These are phyloP conservation scores for Populus tomentosa DNA, from an alignment of 441 rosid species.

Conservation along the genomic window DNA sequence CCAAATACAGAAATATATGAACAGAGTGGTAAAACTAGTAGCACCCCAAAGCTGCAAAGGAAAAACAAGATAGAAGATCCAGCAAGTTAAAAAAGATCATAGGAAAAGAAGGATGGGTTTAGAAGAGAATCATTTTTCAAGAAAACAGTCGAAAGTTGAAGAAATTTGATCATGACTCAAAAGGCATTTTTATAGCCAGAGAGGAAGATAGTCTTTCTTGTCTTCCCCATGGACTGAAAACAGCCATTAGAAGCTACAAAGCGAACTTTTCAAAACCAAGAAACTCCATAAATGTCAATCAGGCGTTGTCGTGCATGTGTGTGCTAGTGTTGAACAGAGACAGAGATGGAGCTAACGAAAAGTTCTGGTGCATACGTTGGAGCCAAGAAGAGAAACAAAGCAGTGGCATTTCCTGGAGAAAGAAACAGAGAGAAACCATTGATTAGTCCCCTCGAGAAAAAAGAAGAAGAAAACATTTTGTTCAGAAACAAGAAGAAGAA, in stretches of 20 bases:
- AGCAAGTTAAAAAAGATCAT: background rate
- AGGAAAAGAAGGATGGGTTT: background rate
- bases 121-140: background rate
- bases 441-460: background rate
- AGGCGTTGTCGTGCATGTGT: background rate
- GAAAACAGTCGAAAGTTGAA: background rate
- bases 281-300: background rate
- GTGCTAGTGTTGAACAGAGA: background rate
- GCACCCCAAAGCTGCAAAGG: background rate
- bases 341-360: slow-evolving; percentile 1
- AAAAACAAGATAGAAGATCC: background rate
- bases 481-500: background rate
- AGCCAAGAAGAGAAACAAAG: slow-evolving; percentile 85
- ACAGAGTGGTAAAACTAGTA: background rate
- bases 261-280: background rate
- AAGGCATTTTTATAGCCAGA: background rate
- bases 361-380: slow-evolving; percentile 47
- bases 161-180: background rate
- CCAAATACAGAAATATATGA: background rate
- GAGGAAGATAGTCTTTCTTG: background rate
- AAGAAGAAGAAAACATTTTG: background rate
- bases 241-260: background rate
- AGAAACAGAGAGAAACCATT: background rate
- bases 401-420: slow-evolving; percentile 76
- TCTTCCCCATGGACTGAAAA: background rate